Evolutionary conservation across 352 stramenopile genomes (phyloP), one percentile per base, ranked within the genome.

Genomic region (Phytophthora cactorum): DNA sequence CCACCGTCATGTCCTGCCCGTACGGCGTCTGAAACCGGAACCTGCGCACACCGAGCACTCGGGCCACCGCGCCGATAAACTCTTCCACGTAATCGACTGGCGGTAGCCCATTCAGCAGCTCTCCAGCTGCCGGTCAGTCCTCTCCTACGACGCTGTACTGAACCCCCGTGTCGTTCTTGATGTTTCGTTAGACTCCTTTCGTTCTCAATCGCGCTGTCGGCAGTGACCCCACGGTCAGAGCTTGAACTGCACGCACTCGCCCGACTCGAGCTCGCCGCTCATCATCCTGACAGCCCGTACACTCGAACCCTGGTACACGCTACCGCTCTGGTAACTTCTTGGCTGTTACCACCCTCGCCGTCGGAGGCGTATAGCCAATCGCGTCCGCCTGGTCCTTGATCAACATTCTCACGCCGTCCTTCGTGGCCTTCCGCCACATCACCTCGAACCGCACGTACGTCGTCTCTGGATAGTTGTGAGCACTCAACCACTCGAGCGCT

Each of bases 71-170:
- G 15, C 54, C 54, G 0, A 1, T 61, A 9, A 61, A 61, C 1
- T 27, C 54, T 17, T 61, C 54, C 25, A 61, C 10, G 12, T 17
- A 61, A 15, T 52, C 54, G 1, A 52, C 22, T 22, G 22, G 1
- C 1, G 34, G 34, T 39, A 12, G 34, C 7, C 54, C 34, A 12
- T 39, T 39, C 34, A 39, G 34, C 7, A 12, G 34, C 34, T 12
- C 34, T 3, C 34, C 34, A 39, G 34, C 34, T 5, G 31, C 31
- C 4, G 31, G 4, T 34, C 31, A 34, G 34, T 12, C 34, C 12
- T 39, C 34, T 39, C 4, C 10, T 39, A 9, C 34, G 34, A 12
- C 34, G 34, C 34, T 39, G 34, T 39, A 39, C 7, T 39, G 10
- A 22, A 22, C 22, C 0, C 0, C 1, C 34, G 34, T 12, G 10